Base-by-base conservation (phyloP, 1,284 basidiomycete species). In the Irpex lacteus region DNA sequence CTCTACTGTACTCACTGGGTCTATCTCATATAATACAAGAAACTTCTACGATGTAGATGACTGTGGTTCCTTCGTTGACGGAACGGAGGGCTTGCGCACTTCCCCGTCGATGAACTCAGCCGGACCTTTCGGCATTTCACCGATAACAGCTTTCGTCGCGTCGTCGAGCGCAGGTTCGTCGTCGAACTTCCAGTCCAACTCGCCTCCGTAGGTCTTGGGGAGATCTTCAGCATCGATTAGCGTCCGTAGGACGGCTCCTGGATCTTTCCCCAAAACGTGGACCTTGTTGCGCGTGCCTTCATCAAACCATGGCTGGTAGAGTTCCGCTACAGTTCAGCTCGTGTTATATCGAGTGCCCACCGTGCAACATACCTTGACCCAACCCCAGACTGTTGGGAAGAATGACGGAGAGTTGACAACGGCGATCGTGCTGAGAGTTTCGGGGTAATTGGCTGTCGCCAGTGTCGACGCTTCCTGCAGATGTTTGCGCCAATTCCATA, bases 381-480 rank as follows among this genome's bases (percentile, higher is more conserved):
- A 93, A 18, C 81, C 82, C 91, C 91, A 93, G 19, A 91, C 79
- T 1, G 87, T 91, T 1, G 88, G 84, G 72, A 92, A 92, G 77
- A 91, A 94, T 0, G 84, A 78, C 0, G 92, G 92, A 0, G 89
- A 86, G 66, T 92, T 92, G 53, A 94, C 85, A 61, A 94, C 77
- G 21, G 81, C 87, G 66, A 88, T 85, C 18, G 81, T 81, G 69
- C 81, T 79, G 49, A 91, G 76, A 0, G 89, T 91, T 74, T 94
- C 91, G 1, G 92, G 91, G 71, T 92, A 93, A 69, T 92, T 88
- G 18, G 89, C 89, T 0, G 89, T 91, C 0, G 89, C 90, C 58
- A 94, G 80, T 13, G 78, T 81, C 18, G 88, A 88, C 0, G 91
- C 88, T 70, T 92, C 86, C 68, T 90, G 87, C 9, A 94, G 81